These are phyloP conservation scores for Fusarium hainanense DNA, from an alignment of 2,329 filamentous ascomycete genomes.

Conservation along the genomic window DNA sequence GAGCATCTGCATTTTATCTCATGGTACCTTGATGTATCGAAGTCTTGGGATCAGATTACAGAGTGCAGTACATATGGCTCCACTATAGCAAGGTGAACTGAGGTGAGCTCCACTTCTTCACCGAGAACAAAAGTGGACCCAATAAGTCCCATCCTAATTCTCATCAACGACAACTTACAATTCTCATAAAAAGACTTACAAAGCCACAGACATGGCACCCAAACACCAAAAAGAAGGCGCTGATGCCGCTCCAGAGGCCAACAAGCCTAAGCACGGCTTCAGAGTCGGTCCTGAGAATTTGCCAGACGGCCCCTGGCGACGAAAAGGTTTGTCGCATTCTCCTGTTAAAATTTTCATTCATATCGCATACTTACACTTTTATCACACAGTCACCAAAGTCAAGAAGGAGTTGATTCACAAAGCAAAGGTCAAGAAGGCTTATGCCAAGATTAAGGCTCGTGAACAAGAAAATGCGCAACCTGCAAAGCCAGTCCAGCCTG, in stretches of 20 bases:
- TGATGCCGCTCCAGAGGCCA: constrained; percentile 53
- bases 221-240: constrained; percentile 48
- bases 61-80: not conserved
- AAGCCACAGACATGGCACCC: constrained; percentile 46
- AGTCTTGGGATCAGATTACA: constrained; percentile 10
- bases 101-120: constrained; percentile 23
- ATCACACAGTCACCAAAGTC: constrained; percentile 81
- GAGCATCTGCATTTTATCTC: not conserved
- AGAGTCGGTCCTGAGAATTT: constrained; percentile 88
- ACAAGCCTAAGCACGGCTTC: constrained; percentile 77
- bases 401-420: constrained; percentile 91
- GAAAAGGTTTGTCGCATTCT: constrained; percentile 67
- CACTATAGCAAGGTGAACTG: not conserved
- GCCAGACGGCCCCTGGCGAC: constrained; percentile 86
- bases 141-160: constrained; percentile 24
- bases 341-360: constrained; percentile 34
- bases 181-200: constrained; percentile 30
- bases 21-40: not conserved
- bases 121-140: constrained; percentile 27
- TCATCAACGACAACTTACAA: constrained; percentile 32
- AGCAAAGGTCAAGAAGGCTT: constrained; percentile 92
- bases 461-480: constrained; percentile 49
- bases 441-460: constrained; percentile 81
- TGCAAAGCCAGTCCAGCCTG: constrained; percentile 28
- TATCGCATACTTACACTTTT: constrained; percentile 31